These are phyloP conservation scores for Vachellia collinsii DNA, from an alignment of 306 rosid species.

Conservation along the genomic window DNA sequence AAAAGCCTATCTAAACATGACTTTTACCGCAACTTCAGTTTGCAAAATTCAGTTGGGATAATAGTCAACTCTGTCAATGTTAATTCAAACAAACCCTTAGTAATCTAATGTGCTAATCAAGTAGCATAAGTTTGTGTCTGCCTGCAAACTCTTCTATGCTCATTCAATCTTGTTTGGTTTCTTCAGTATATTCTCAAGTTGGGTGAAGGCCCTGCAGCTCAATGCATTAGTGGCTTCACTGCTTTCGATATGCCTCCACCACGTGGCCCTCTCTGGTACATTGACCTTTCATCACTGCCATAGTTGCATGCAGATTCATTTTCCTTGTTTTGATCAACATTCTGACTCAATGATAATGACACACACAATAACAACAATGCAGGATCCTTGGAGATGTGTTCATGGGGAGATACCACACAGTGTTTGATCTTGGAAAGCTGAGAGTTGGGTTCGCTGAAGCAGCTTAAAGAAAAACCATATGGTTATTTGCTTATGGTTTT, in stretches of 20 bases:
- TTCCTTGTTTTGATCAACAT: constrained; percentile 32
- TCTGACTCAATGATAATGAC: constrained; percentile 28
- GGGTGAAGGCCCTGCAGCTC: constrained; percentile 69
- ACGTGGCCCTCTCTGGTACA: constrained; percentile 91
- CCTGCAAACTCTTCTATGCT: neutral
- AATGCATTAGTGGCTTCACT: constrained; percentile 90
- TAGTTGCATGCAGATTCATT: neutral
- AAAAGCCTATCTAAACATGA: no score
- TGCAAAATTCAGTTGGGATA: no score
- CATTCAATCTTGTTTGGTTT: constrained; percentile 24
- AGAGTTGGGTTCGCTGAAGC: constrained; percentile 93
- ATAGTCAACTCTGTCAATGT: no score
- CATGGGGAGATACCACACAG: constrained; percentile 92
- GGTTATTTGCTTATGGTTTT: constrained; percentile 20
- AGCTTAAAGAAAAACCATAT: constrained; percentile 50
- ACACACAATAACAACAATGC: constrained; percentile 45
- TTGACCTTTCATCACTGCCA: constrained; percentile 6
- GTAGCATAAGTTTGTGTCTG: no score
- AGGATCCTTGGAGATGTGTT: constrained; percentile 96
- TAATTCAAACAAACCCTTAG: no score
- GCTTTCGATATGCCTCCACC: constrained; percentile 91
- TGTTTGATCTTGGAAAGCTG: constrained; percentile 71
- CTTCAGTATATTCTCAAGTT: constrained; percentile 82
- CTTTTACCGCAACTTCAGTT: no score
- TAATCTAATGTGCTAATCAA: no score